Evolutionary conservation across 495 filamentous ascomycete genomes (phyloP).

Genomic region (Penicillium waksmanii): DNA sequence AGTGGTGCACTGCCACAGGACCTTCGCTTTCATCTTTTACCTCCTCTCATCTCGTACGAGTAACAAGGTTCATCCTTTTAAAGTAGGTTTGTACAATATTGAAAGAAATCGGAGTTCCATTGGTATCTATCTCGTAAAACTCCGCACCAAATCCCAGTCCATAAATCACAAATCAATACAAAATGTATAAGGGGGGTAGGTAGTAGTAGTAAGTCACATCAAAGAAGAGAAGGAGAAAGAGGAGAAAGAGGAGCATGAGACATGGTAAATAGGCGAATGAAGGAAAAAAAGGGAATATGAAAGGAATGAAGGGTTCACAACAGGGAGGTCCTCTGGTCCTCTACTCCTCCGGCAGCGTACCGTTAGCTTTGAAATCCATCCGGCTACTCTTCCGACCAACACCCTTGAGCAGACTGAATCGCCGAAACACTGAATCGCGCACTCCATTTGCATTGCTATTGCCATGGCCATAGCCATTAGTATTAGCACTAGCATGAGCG

Average conservation of each 20-base stretch:
- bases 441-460: conserved; percentile 21
- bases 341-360: conserved; percentile 44
- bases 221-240: conserved; percentile 19
- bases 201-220: conserved; percentile 30
- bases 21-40: neutral
- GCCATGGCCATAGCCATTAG: neutral
- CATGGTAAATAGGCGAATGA: neutral
- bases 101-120: conserved; percentile 7
- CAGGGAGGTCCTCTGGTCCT: neutral
- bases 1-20: conserved; percentile 14
- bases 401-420: conserved; percentile 51
- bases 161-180: conserved; percentile 14
- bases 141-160: conserved; percentile 19
- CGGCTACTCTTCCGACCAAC: conserved; percentile 50
- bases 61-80: no score
- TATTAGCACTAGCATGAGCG: neutral
- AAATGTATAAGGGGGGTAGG: conserved; percentile 9
- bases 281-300: conserved; percentile 13
- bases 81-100: no score
- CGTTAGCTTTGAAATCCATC: conserved; percentile 44
- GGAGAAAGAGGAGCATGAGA: neutral
- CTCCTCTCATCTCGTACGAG: no score
- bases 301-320: conserved; percentile 10
- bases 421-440: conserved; percentile 51
- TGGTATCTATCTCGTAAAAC: conserved; percentile 35